These are phyloP conservation scores for Phytopythium delawarense DNA, from an alignment of 352 stramenopile species.

Conservation along the genomic window DNA sequence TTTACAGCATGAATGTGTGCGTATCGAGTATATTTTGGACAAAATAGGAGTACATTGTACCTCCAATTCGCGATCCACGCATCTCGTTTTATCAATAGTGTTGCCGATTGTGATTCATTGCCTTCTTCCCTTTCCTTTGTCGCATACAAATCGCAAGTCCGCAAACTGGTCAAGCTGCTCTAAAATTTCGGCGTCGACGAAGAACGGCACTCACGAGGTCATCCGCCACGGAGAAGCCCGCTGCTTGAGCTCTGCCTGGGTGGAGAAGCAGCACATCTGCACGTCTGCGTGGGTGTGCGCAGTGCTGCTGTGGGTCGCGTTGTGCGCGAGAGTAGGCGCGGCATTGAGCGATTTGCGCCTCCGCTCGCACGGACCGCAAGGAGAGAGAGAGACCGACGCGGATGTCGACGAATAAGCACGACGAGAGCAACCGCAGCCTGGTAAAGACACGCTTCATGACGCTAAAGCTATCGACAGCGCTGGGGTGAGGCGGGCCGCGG, in stretches of 20 bases:
- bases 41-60: too few relatives aligned
- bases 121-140: too few relatives aligned
- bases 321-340: neutral
- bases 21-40: too few relatives aligned
- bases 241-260: neutral
- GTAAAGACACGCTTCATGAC: neutral
- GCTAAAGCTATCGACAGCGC: too few relatives aligned
- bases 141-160: neutral
- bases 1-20: neutral
- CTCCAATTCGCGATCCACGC: too few relatives aligned
- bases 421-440: conserved; percentile 3
- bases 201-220: neutral
- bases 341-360: neutral
- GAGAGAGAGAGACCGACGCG: neutral
- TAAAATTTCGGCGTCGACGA: too few relatives aligned
- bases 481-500: neutral
- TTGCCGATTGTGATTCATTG: too few relatives aligned
- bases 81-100: too few relatives aligned
- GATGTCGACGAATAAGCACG: neutral
- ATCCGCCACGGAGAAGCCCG: neutral
- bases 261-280: neutral
- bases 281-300: neutral
- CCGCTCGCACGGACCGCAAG: neutral
- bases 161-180: too few relatives aligned
- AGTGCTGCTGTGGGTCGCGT: neutral